Evolutionary conservation across 1,139 yeast genomes (phyloP).

Genomic region (Protomyces pachydermus): DNA sequence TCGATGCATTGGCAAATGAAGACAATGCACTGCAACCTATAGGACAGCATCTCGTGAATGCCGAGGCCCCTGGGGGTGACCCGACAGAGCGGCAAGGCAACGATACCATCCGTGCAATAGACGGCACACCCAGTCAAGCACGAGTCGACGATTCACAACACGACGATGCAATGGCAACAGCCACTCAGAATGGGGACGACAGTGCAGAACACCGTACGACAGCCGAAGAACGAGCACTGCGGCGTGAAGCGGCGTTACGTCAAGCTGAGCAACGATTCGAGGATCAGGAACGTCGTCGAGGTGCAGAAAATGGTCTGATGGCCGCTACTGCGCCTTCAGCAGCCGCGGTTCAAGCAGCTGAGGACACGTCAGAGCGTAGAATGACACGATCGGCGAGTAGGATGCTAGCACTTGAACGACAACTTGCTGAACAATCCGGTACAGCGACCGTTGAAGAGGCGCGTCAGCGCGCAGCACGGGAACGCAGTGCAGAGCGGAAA

Average conservation of each 20-base stretch:
- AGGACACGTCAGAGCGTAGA: background rate
- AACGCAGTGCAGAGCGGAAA: slow-evolving; percentile 13
- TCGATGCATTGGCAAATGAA: no score
- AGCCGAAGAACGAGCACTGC: slow-evolving; percentile 8
- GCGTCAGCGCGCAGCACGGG: slow-evolving; percentile 20
- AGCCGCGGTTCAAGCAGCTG: background rate
- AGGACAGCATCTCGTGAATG: no score
- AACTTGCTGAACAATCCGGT: slow-evolving; percentile 3
- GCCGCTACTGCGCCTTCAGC: background rate
- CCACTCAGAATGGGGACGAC: no score
- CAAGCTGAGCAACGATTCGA: slow-evolving; percentile 2
- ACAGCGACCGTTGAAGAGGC: slow-evolving; percentile 3
- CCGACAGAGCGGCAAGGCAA: no score
- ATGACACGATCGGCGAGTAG: background rate
- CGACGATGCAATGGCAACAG: no score
- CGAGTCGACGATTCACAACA: no score
- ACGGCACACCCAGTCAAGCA: no score
- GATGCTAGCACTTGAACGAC: slow-evolving; percentile 1
- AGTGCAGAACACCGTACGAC: background rate
- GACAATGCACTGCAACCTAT: no score
- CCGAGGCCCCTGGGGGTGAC: no score
- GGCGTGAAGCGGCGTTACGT: slow-evolving; percentile 10
- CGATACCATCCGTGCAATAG: no score
- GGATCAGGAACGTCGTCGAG: background rate
- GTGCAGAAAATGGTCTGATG: no score